Base-by-base conservation (phyloP, 306 rosid genomes). In the Acmispon strigosus region DNA sequence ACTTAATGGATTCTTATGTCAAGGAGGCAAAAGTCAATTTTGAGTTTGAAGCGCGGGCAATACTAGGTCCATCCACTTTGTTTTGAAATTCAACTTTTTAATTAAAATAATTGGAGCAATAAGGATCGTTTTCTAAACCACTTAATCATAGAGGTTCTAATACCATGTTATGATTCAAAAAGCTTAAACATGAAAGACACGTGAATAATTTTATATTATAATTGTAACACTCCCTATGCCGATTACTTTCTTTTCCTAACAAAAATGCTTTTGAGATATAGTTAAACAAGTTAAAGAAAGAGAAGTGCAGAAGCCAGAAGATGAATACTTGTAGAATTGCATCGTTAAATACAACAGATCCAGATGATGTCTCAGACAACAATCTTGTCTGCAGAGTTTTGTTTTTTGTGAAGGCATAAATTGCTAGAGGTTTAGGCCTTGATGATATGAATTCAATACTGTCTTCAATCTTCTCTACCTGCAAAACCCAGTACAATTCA, bases 391-490 rank as follows among this genome's bases (percentile, higher is more conserved):
- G 87, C n/a, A 90, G 55, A 36, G 84, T 52, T 45, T 77, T 51
- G 78, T 77, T 75, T 69, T 79, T 84, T 29, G 92, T 86, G 83
- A 90, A 88, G 66, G 80, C 89, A 56, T 90, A 88, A 22, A 90
- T 55, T 27, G 95, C 90, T 13, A 90, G 86, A 45, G 90, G 77
- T 54, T 81, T 90, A 56, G 90, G 85, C 84, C 83, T 90, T 71
- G 90, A 81, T 16, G 73, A 83, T 72, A 90, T 80, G 86, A 88
- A 90, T 12, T 66, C 72, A 67, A 90, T 66, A 74, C 86, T 69
- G 17, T 90, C 89, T 76, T 90, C 96, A 66, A 90, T 84, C 81
- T 85, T 88, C 52, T 88, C 95, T 64, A 90, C 3, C 96, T 88
- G 75, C 54, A 62, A 67, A 71, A 60, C 14, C 20, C 52, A 44